Evolutionary conservation across 179 eudicot genomes (phyloP), one percentile per base, ranked within the genome.

Genomic region (Corrigiola litoralis): DNA sequence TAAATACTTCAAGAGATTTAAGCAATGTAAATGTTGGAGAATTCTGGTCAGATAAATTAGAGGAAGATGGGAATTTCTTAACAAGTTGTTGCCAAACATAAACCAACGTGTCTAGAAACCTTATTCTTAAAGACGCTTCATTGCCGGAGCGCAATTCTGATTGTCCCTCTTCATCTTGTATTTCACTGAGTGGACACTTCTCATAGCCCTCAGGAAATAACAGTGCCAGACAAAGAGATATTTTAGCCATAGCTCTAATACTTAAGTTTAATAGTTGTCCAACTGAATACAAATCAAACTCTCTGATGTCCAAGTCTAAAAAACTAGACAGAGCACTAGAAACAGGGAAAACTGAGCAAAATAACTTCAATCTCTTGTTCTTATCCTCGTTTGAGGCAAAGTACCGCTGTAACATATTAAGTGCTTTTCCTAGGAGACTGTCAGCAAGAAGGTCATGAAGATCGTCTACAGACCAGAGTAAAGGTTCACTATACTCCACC

Each of bases 341-440:
- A 46, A 66, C 29, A 58, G 78, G 75, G 75, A 77, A 82, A 55
- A 91, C 63, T 53, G 90, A 83, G 79, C 75, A 57, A 68, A 81
- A 81, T 48, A 91, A 57, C 68, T 70, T 68, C 81, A 85, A 63
- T 10, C 90, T 69, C 57, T 79, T 72, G 64, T 75, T 76, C 66
- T 64, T 61, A 60, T 60, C 74, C 58, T 58, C 79, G 13, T 48
- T 75, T 66, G 65, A 54, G 34, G 78, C 58, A 40, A 91, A 74
- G 77, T 76, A 70, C 65, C 75, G 73, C 44, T 54, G 67, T 75
- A 88, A 68, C 88, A 91, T 68, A 36, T 58, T 47, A 46, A 88
- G 65, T 32, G 90, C 65, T 68, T 82, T 83, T 20, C 81, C 88
- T 48, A 95, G 92, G 82, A 95, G 85, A 77, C 87, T 88, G 28